A percentile compares a stretch with the other conserved stretches of the same genome.
Evolutionary conservation across 1,284 basidiomycete species (phyloP).

Genomic region (Ustilago sp.): DNA sequence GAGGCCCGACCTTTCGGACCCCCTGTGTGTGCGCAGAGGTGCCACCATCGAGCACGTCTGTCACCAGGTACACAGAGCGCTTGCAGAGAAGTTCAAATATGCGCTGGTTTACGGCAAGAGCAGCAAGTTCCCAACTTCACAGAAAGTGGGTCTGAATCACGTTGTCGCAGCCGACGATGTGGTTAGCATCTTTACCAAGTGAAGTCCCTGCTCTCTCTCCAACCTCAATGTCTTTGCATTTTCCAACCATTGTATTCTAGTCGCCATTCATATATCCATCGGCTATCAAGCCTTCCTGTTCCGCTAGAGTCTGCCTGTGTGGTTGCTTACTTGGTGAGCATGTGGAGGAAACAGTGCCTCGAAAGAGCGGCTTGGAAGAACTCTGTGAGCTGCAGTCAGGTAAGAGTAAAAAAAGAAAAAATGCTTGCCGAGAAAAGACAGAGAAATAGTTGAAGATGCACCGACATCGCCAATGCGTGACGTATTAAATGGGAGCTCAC

Average conservation of each 20-base stretch:
- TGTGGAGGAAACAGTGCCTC: conserved; percentile 6
- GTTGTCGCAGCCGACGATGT: conserved; percentile 93
- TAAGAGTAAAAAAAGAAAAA: conserved; percentile 12
- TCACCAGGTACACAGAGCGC: conserved; percentile 80
- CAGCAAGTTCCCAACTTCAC: conserved; percentile 59
- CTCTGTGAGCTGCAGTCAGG: neutral
- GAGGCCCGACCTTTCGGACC: conserved; percentile 85
- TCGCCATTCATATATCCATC: conserved; percentile 23
- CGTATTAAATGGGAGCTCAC: too few species aligned
- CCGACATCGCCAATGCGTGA: too few species aligned
- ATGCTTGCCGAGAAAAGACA: neutral
- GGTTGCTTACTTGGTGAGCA: neutral
- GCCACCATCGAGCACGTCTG: conserved; percentile 86
- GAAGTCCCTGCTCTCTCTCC: neutral
- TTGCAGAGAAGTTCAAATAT: conserved; percentile 80
- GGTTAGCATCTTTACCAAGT: conserved; percentile 73
- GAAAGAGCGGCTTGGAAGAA: conserved; percentile 4
- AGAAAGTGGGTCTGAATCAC: conserved; percentile 79
- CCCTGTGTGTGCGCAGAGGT: conserved; percentile 90
- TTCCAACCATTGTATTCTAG: conserved; percentile 36
- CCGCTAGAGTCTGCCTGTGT: neutral
- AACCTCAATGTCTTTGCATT: neutral
- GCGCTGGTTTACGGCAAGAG: conserved; percentile 65
- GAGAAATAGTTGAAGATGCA: neutral
- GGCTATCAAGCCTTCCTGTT: neutral